Percentiles rank a stretch among this genome's conserved stretches.
phyloP scores from a whole-genome alignment of 345 rosid genomes.

The Combretum micranthum region DNA sequence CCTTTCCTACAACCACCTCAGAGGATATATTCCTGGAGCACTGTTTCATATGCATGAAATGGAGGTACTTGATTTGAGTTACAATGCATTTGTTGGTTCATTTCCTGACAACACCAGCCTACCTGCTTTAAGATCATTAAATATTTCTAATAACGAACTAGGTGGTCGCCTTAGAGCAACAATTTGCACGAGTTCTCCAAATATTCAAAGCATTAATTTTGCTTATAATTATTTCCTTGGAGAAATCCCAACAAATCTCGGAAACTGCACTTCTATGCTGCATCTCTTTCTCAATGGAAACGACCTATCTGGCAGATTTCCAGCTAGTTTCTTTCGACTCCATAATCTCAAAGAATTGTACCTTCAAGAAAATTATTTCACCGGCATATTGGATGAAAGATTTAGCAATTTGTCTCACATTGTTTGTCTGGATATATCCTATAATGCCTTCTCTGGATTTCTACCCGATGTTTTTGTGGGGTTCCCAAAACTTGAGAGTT shows the following conservation, averaged over 20 bases:
- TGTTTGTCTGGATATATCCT: slow-evolving; percentile 9
- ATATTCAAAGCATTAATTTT: not conserved
- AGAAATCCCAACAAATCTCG: not conserved
- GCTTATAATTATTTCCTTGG: not conserved
- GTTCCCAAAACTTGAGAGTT: slow-evolving; percentile 10
- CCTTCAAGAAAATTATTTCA: slow-evolving; percentile 6
- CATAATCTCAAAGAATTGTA: slow-evolving; percentile 1
- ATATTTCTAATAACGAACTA: slow-evolving; percentile 1
- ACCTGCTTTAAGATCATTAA: not conserved
- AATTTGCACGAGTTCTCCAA: not conserved
- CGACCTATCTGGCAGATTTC: not conserved
- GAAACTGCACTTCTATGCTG: not conserved
- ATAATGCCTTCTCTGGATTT: slow-evolving; percentile 3
- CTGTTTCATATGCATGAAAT: slow-evolving; percentile 2
- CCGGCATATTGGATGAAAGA: not conserved
- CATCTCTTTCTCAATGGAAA: not conserved
- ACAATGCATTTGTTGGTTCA: not conserved
- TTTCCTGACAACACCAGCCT: not conserved
- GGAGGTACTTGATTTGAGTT: slow-evolving; percentile 9
- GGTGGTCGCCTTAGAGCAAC: slow-evolving; percentile 1
- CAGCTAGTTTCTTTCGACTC: not conserved
- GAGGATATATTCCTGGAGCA: not conserved
- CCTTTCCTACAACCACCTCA: slow-evolving; percentile 6
- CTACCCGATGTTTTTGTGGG: slow-evolving; percentile 9
- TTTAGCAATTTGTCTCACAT: slow-evolving; percentile 8